Conservation (phyloP, 768 basidiomycete genomes). For the Pisolithus tinctorius region DNA sequence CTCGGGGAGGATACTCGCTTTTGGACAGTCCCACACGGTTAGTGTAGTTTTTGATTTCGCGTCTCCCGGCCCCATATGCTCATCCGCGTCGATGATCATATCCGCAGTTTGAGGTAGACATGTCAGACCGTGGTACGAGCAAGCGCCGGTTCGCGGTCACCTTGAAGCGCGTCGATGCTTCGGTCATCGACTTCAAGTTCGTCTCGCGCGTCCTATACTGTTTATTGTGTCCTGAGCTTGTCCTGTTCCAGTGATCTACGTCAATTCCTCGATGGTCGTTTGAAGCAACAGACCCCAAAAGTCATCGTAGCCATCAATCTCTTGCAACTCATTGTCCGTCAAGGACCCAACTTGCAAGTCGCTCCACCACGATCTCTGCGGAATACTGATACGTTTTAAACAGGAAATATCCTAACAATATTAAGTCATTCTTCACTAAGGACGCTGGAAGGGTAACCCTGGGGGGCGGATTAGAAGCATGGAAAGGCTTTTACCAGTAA, state of each 20-base stretch:
- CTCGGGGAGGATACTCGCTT: slow-evolving; percentile 24
- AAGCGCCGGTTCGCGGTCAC: slow-evolving; percentile 26
- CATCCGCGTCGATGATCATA: not conserved
- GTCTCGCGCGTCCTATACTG: not conserved
- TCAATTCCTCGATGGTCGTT: slow-evolving; percentile 18
- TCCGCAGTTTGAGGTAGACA: slow-evolving; percentile 30
- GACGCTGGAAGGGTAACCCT: slow-evolving; percentile 21
- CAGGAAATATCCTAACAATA: slow-evolving; percentile 41
- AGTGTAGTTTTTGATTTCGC: slow-evolving; percentile 3
- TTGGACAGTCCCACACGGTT: slow-evolving; percentile 27
- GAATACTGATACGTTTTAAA: not conserved
- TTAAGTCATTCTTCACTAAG: slow-evolving; percentile 37
- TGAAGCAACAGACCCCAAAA: slow-evolving; percentile 18
- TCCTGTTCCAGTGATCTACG: slow-evolving; percentile 17
- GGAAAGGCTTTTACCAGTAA: slow-evolving; percentile 47
- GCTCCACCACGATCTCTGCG: not conserved
- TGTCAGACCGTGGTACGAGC: slow-evolving; percentile 21
- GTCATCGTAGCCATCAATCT: slow-evolving; percentile 37
- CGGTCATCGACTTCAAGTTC: slow-evolving; percentile 31
- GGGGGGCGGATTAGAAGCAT: slow-evolving; percentile 34
- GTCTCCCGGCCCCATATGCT: not conserved
- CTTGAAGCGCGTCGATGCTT: slow-evolving; percentile 34
- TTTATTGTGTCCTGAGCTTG: not conserved
- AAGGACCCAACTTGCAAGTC: slow-evolving; percentile 39
- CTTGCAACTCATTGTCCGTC: slow-evolving; percentile 43